Evolutionary conservation across 768 basidiomycete species (phyloP).

Genomic region (Nidularia sp.): DNA sequence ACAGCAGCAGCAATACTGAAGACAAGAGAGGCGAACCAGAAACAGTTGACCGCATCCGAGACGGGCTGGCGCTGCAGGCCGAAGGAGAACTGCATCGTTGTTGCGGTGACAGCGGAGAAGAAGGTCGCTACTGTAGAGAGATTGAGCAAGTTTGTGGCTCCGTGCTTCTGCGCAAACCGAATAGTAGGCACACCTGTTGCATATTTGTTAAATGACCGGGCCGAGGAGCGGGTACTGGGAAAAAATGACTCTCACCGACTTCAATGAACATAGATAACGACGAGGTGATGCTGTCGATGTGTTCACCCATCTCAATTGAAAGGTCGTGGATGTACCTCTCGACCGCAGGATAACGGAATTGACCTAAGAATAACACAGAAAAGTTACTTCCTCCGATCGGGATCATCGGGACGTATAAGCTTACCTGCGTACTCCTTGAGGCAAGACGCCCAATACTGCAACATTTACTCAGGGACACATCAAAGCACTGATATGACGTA

Average conservation of each 20-base stretch:
- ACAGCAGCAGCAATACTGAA: slow-evolving; percentile 78
- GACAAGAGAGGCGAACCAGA: slow-evolving; percentile 74
- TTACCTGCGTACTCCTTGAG: slow-evolving; percentile 59
- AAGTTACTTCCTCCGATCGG: too few species aligned
- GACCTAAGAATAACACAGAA: slow-evolving; percentile 38
- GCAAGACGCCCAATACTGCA: slow-evolving; percentile 75
- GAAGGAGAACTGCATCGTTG: slow-evolving; percentile 68
- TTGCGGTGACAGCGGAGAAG: slow-evolving; percentile 73
- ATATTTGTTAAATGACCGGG: background rate
- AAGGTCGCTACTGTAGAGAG: slow-evolving; percentile 77
- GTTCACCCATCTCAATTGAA: slow-evolving; percentile 70
- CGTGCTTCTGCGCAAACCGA: slow-evolving; percentile 72
- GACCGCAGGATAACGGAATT: slow-evolving; percentile 69
- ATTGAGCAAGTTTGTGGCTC: slow-evolving; percentile 64
- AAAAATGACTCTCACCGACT: slow-evolving; percentile 48
- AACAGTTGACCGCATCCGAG: slow-evolving; percentile 57
- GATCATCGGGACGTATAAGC: slow-evolving; percentile 5
- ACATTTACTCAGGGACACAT: background rate
- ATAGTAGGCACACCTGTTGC: slow-evolving; percentile 69
- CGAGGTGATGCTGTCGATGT: slow-evolving; percentile 63
- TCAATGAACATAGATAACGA: slow-evolving; percentile 74
- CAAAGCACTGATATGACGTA: background rate
- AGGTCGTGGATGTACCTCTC: slow-evolving; percentile 74
- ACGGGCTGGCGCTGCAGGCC: slow-evolving; percentile 26
- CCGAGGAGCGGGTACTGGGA: too few species aligned